phyloP scores from a whole-genome alignment of 257 asterid genomes.

The Rubia yunnanensis region DNA sequence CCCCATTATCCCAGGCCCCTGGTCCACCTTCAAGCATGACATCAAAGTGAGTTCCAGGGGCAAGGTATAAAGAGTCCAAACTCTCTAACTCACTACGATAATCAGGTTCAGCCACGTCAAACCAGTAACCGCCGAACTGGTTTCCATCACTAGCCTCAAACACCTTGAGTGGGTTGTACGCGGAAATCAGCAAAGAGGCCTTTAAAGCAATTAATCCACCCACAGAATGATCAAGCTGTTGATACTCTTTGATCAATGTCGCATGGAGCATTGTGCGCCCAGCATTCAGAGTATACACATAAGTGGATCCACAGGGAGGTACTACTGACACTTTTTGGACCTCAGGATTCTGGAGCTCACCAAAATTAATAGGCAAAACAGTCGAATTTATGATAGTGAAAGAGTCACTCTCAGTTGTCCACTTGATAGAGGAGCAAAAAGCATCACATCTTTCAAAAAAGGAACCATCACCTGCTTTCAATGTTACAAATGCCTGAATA shows the following conservation, averaged over 20 bases:
- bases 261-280: slow-evolving; percentile 70
- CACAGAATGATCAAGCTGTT: slow-evolving; percentile 39
- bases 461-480: slow-evolving; percentile 54
- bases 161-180: slow-evolving; percentile 58
- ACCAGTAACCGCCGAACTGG: slow-evolving; percentile 89
- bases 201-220: slow-evolving; percentile 46
- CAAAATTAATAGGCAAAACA: slow-evolving; percentile 21
- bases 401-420: slow-evolving; percentile 65
- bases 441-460: slow-evolving; percentile 75
- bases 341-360: slow-evolving; percentile 32
- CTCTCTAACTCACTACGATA: slow-evolving; percentile 36
- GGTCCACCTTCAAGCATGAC: slow-evolving; percentile 84
- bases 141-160: slow-evolving; percentile 82
- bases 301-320: slow-evolving; percentile 73
- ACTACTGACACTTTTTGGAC: slow-evolving; percentile 27
- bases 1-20: slow-evolving; percentile 63
- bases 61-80: slow-evolving; percentile 57
- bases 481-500: slow-evolving; percentile 61
- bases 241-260: slow-evolving; percentile 47
- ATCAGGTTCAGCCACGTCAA: slow-evolving; percentile 40
- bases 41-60: slow-evolving; percentile 64
- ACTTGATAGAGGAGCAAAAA: slow-evolving; percentile 49
- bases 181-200: slow-evolving; percentile 58
- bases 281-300: slow-evolving; percentile 50
- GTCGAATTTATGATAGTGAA: slow-evolving; percentile 54